These are phyloP conservation scores for Ophiostoma ulmi DNA, from an alignment of 2,329 filamentous ascomycete genomes.

Conservation along the genomic window DNA sequence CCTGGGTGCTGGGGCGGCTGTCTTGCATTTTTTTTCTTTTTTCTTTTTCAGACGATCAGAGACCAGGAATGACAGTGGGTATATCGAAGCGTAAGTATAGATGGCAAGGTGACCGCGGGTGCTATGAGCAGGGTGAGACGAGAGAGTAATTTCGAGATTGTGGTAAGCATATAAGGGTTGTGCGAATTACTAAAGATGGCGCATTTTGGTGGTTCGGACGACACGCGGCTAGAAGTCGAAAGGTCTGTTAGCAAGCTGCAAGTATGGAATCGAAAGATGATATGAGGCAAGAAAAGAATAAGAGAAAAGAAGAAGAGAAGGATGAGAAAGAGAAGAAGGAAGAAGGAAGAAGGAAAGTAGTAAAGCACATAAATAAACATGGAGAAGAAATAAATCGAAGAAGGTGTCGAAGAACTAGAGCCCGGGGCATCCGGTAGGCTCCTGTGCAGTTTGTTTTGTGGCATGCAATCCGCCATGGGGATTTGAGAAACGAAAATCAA, in stretches of 20 bases:
- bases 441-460: background rate
- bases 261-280: background rate
- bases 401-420: background rate
- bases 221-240: background rate
- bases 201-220: slow-evolving; percentile 5
- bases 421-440: slow-evolving; percentile 13
- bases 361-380: background rate
- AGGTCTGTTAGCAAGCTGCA: background rate
- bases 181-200: slow-evolving; percentile 6
- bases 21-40: background rate
- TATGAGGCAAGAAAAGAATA: background rate
- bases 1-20: background rate
- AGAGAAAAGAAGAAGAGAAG: background rate
- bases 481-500: background rate
- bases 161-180: background rate
- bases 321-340: background rate
- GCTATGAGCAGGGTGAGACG: background rate
- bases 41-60: background rate
- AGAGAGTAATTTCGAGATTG: background rate
- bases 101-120: background rate
- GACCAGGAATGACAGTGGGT: background rate
- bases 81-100: background rate
- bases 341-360: background rate
- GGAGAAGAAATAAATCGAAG: background rate
- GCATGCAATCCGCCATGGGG: slow-evolving; percentile 1